These are phyloP conservation scores for Ogataea populi-albae DNA, from an alignment of 805 yeast genomes.

Conservation along the genomic window DNA sequence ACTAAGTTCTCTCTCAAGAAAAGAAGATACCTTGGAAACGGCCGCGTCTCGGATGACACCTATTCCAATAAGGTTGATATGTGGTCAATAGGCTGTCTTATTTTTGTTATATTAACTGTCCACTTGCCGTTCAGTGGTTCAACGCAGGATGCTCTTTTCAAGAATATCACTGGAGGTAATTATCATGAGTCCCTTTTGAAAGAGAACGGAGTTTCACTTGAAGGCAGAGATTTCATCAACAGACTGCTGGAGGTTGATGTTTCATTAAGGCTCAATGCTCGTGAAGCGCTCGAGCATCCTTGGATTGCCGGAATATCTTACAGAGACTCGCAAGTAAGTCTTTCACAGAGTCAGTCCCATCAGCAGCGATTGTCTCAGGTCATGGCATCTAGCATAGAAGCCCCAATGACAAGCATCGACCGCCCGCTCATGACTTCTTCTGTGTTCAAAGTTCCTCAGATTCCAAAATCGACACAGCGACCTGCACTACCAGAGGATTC, in stretches of 20 bases:
- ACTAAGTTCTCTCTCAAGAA: constrained; percentile 22
- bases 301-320: constrained; percentile 57
- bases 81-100: constrained; percentile 96
- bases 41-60: constrained; percentile 32
- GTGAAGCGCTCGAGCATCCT: constrained; percentile 70
- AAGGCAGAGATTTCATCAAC: constrained; percentile 70
- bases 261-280: constrained; percentile 65
- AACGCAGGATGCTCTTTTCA: constrained; percentile 81
- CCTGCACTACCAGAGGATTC: constrained; percentile 3
- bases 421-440: constrained; percentile 5
- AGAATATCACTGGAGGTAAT: constrained; percentile 71
- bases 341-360: constrained; percentile 71
- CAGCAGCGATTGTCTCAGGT: constrained; percentile 43
- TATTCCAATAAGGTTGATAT: constrained; percentile 91
- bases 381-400: constrained; percentile 3
- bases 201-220: constrained; percentile 55
- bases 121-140: constrained; percentile 94
- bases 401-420: constrained; percentile 1
- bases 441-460: constrained; percentile 23
- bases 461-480: constrained; percentile 17
- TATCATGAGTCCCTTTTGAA: constrained; percentile 75
- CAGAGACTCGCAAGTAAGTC: constrained; percentile 44
- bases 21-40: constrained; percentile 33
- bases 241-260: constrained; percentile 78
- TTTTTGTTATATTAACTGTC: constrained; percentile 87